Base-by-base conservation (phyloP, 257 asterid genomes). In the Solanum appendiculatum region DNA sequence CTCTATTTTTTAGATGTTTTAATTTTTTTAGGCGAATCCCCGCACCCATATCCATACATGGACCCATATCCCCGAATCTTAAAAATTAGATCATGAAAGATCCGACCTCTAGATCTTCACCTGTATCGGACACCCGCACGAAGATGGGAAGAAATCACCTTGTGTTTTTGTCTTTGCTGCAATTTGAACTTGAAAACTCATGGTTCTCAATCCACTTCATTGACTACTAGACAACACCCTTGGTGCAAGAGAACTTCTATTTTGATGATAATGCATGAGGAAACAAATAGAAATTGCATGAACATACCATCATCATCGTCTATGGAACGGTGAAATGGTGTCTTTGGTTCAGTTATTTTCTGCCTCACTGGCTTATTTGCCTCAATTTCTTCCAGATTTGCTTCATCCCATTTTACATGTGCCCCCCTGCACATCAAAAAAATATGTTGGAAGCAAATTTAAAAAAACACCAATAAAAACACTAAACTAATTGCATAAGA, bases 331-430 rank as follows among this genome's bases (percentile, higher is more conserved):
- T 97, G 99, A 89, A 92, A 97, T 66, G 99, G 99, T 33, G 99
- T 96, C 97, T 96, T 95, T 27, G 99, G 99, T 91, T 96, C 99
- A 27, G 98, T 96, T 88, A 96, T 96, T 90, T 96, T 96, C 93
- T 95, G 99, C 87, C 99, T 93, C 66, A 89, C 98, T 44, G 99
- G 99, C 86, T 96, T 95, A 88, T 95, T 96, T 82, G 97, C 98
- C 92, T 97, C 99, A 40, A 97, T 97, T 88, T 97, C 98, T 36
- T 92, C 98, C 82, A 97, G 82, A 88, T 96, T 97, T 87, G 87
- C 92, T 91, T 97, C 99, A 88, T 97, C 90, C 99, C 99, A 96
- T 88, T 83, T 88, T 89, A 96, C 99, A n/a, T 91, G 92, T 27
- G 29, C 40, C 54, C 94, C 88, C 94, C 98, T 96, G 87, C 74